Evolutionary conservation across 2,329 filamentous ascomycete genomes (phyloP).

Genomic region (Celoporthe dispersa): DNA sequence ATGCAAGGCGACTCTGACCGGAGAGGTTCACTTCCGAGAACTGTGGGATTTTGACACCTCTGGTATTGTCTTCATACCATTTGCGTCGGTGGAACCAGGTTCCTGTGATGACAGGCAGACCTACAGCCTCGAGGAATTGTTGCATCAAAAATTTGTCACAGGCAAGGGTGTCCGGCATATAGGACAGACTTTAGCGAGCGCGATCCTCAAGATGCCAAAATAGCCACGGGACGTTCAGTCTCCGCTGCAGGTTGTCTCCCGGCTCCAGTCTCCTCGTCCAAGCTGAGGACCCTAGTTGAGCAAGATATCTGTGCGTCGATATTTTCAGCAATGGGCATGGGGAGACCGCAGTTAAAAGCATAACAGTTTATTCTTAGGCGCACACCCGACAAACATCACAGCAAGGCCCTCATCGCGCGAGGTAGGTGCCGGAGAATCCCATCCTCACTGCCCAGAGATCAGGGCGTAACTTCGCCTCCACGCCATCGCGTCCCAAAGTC

Average conservation of each 20-base stretch:
- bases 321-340: not conserved
- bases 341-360: not conserved
- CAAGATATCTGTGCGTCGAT: not conserved
- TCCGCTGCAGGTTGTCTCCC: constrained; percentile 16
- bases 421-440: no score
- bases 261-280: not conserved
- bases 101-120: not conserved
- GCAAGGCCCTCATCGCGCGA: not conserved
- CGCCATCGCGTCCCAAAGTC: not conserved
- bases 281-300: not conserved
- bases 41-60: not conserved
- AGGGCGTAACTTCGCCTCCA: no score
- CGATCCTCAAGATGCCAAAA: constrained; percentile 3
- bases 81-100: constrained; percentile 1
- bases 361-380: not conserved
- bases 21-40: constrained; percentile 6
- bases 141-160: not conserved
- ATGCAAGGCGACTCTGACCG: constrained; percentile 22
- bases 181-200: not conserved
- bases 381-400: not conserved
- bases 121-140: not conserved
- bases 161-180: not conserved
- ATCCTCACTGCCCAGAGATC: no score
- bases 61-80: not conserved
- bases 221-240: constrained; percentile 18